Evolutionary conservation across 164 flowering plant species (phyloP), one percentile per base, ranked within the genome.

Genomic region (Buxus sempervirens): DNA sequence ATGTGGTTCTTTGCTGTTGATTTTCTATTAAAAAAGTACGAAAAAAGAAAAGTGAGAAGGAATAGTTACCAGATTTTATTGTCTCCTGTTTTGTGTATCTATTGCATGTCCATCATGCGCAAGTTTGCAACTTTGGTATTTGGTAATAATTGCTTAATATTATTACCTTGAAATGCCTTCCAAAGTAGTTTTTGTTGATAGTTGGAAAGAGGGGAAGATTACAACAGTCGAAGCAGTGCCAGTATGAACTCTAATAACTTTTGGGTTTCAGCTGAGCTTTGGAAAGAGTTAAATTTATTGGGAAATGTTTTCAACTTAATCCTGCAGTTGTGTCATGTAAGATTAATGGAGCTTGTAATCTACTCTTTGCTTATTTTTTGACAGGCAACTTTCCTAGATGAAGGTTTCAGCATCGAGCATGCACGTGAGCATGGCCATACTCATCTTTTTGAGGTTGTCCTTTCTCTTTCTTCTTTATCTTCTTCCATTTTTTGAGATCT

Each of bases 351-450:
- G 38, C 38, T 45, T 10, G 14, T 45, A 18, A 45, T 18, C 2
- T 13, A n/a, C 13, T 23, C 14, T 15, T 54, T 23, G 38, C 42
- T 48, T 27, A 4, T 63, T 23, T 65, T 71, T 73, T 78, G 36
- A 63, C 81, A 94, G 98, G 96, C 96, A 61, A 94, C 98, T 66
- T 94, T 90, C 74, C 80, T 94, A 60, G 94, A 92, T 81, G 91
- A 88, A 60, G 83, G 64, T 7, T 51, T 72, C 70, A 87, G 95
- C 77, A 75, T 89, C 63, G 98, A 95, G 69, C 94, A 95, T 77
- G 97, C 98, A 64, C 82, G 88, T 57, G 73, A 88, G 68, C 97
- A 80, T 77, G 99, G 99, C 25, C 99, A 95, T 72, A 89, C 91
- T 67, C 99, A 95, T 79, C 60, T 95, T 66, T 81, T 68, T 71